Evolutionary conservation across 768 basidiomycete genomes (phyloP).

Genomic region (Termitomyces sp.): DNA sequence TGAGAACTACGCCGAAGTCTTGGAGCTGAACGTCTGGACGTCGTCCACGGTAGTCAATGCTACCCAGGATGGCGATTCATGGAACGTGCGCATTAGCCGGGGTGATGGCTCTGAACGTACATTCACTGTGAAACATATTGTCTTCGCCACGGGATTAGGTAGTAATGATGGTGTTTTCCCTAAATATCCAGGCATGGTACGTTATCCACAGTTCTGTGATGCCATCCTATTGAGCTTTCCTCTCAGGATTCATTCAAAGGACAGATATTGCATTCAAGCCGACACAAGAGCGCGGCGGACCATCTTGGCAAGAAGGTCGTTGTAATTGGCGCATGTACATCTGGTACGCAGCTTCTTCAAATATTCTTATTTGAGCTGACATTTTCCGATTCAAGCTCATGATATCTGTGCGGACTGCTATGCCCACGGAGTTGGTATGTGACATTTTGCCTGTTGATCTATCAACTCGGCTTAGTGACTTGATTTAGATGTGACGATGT

Average conservation of each 20-base stretch:
- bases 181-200: constrained; percentile 41
- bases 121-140: constrained; percentile 43
- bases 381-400: constrained; percentile 25
- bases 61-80: constrained; percentile 29
- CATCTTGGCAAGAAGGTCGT: constrained; percentile 67
- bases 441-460: too few relatives aligned
- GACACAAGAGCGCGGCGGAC: constrained; percentile 51
- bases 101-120: constrained; percentile 28
- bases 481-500: constrained; percentile 54
- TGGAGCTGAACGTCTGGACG: constrained; percentile 66
- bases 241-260: constrained; percentile 70
- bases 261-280: constrained; percentile 52
- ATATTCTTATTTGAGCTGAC: too few relatives aligned
- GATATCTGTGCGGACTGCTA: constrained; percentile 41
- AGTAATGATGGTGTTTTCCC: constrained; percentile 45
- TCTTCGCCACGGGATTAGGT: constrained; percentile 50
- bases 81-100: constrained; percentile 39
- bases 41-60: constrained; percentile 33
- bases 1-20: constrained; percentile 53
- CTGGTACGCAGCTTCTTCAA: constrained; percentile 24
- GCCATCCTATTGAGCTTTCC: too few relatives aligned
- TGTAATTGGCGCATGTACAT: constrained; percentile 65
- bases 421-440: constrained; percentile 36
- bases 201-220: not conserved
- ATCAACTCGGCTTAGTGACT: too few relatives aligned